These are phyloP conservation scores for Fistulinella prunicolor DNA, from an alignment of 768 basidiomycete species.

Conservation along the genomic window DNA sequence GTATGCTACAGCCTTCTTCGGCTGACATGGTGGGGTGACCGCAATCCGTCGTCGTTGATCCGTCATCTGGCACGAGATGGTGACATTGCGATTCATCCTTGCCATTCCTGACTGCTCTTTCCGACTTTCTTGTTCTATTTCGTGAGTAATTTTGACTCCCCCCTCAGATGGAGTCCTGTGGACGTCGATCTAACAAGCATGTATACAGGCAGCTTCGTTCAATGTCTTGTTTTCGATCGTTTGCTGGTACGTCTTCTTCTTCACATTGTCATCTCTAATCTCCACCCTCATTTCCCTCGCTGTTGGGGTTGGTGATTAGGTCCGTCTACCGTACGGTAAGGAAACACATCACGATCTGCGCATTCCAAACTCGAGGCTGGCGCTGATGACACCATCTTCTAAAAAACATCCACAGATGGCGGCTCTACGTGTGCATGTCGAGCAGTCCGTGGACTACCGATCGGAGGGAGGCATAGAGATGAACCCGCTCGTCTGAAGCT, in stretches of 20 bases:
- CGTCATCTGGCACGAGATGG: conserved; percentile 6
- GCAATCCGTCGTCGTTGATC: neutral
- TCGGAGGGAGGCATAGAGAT: neutral
- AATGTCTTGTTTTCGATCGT: conserved; percentile 5
- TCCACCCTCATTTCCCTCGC: no score
- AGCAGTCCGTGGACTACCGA: neutral
- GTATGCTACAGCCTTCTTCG: neutral
- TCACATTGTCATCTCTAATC: neutral
- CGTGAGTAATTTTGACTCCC: no score
- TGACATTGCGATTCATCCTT: neutral
- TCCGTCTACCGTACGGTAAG: conserved; percentile 9
- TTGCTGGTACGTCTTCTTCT: conserved; percentile 13
- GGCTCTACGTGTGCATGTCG: neutral
- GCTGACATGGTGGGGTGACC: neutral
- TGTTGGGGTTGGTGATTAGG: conserved; percentile 1
- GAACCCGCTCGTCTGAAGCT: neutral
- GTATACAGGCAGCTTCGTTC: conserved; percentile 5
- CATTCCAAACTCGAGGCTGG: neutral
- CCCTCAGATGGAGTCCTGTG: no score
- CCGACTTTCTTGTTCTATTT: neutral
- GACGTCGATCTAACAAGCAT: no score
- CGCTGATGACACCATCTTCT: neutral
- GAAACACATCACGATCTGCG: neutral
- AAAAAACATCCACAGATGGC: conserved; percentile 10
- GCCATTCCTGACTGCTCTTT: neutral